Conservation (phyloP, 2,329 filamentous ascomycete genomes). For the Hawksworthiomyces lignivorus region DNA sequence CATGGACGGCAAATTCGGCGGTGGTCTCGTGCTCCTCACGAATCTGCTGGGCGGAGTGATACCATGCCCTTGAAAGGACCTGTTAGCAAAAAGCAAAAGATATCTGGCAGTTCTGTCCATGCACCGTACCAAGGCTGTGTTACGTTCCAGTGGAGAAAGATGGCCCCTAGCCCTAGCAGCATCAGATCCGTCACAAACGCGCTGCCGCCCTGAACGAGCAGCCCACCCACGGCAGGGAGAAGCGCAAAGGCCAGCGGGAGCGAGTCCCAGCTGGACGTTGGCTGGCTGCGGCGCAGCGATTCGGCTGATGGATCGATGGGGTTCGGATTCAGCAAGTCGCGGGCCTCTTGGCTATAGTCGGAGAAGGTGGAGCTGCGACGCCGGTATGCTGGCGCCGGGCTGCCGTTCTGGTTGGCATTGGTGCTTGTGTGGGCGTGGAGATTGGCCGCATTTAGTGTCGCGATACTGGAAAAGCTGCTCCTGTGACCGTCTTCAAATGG, state of each 20-base stretch:
- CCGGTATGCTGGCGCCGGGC: slow-evolving; percentile 23
- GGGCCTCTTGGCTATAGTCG: slow-evolving; percentile 64
- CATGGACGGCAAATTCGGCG: slow-evolving; percentile 34
- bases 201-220: slow-evolving; percentile 78
- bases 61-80: slow-evolving; percentile 55
- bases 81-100: not conserved
- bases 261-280: slow-evolving; percentile 66
- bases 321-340: slow-evolving; percentile 59
- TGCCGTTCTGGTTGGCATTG: slow-evolving; percentile 10
- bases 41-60: slow-evolving; percentile 60
- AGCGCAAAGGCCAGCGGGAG: slow-evolving; percentile 78
- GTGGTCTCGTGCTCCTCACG: slow-evolving; percentile 42
- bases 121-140: slow-evolving; percentile 82
- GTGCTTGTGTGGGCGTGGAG: not conserved
- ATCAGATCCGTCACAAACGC: slow-evolving; percentile 79
- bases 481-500: slow-evolving; percentile 1
- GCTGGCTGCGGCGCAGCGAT: slow-evolving; percentile 31
- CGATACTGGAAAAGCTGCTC: slow-evolving; percentile 4
- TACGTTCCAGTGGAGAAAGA: slow-evolving; percentile 90
- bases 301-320: slow-evolving; percentile 23
- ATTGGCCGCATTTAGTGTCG: slow-evolving; percentile 1
- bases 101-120: too few species aligned
- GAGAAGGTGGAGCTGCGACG: slow-evolving; percentile 57
- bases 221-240: slow-evolving; percentile 74
- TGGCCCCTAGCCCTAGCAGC: slow-evolving; percentile 67